Evolutionary conservation across 306 rosid genomes (phyloP).

Genomic region (Amphicarpaea edgeworthii): DNA sequence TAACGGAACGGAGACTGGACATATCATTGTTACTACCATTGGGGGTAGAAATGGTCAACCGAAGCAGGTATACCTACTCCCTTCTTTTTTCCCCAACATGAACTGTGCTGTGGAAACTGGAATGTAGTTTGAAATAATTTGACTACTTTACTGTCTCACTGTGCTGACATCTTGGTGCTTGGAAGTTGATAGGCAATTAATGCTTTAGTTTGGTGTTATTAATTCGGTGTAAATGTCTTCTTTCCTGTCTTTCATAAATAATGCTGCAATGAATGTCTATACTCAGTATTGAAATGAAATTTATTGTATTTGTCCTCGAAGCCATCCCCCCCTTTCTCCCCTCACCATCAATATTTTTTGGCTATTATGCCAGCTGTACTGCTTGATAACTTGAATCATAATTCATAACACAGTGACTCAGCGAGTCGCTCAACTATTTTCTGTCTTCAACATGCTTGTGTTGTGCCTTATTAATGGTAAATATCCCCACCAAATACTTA

Average conservation of each 20-base stretch:
- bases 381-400: conserved; percentile 28
- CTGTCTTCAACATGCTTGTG: conserved; percentile 27
- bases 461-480: conserved; percentile 19
- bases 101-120: conserved; percentile 10
- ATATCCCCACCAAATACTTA: conserved; percentile 6
- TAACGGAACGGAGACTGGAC: conserved; percentile 88
- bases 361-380: conserved; percentile 33
- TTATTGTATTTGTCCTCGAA: neutral
- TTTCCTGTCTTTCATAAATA: neutral
- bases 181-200: conserved; percentile 31
- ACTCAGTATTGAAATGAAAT: neutral
- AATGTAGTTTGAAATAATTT: conserved; percentile 6
- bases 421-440: conserved; percentile 8
- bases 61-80: conserved; percentile 67
- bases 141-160: conserved; percentile 4
- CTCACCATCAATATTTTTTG: neutral
- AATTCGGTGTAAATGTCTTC: neutral
- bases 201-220: conserved; percentile 13
- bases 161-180: conserved; percentile 22
- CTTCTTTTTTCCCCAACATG: neutral
- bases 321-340: too few species aligned
- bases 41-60: conserved; percentile 91
- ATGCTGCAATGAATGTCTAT: neutral
- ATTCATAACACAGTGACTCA: too few species aligned
- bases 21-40: conserved; percentile 87